Evolutionary conservation across 106 monocot species (phyloP).

Genomic region (Posidonia australis): DNA sequence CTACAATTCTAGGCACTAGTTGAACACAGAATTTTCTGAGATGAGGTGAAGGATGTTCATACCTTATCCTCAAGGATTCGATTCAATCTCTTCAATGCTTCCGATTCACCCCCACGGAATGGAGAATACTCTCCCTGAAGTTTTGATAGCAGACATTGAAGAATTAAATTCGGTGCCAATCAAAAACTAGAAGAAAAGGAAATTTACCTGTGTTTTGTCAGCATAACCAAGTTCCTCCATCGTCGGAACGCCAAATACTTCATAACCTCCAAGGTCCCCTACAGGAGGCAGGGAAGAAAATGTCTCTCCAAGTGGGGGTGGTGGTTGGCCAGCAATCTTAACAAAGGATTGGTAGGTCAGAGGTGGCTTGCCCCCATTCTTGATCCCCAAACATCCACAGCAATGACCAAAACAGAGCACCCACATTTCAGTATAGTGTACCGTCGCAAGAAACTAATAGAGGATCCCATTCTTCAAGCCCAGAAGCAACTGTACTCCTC

Average conservation of each 20-base stretch:
- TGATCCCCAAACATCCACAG: background rate
- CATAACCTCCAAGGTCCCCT: slow-evolving; percentile 40
- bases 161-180: background rate
- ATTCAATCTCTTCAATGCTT: slow-evolving; percentile 71
- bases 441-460: too few relatives aligned
- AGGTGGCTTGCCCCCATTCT: slow-evolving; percentile 82
- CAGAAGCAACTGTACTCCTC: too few relatives aligned
- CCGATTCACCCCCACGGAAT: slow-evolving; percentile 73
- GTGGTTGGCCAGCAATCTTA: slow-evolving; percentile 52
- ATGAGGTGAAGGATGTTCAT: background rate
- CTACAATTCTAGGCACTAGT: too few relatives aligned
- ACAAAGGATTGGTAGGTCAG: slow-evolving; percentile 83
- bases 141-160: background rate
- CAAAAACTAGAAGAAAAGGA: background rate
- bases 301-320: slow-evolving; percentile 27
- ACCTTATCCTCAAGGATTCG: slow-evolving; percentile 54
- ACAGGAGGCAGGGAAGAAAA: slow-evolving; percentile 64
- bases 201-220: slow-evolving; percentile 39
- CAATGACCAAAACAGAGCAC: background rate
- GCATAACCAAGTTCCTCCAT: slow-evolving; percentile 70
- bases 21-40: too few relatives aligned
- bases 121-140: slow-evolving; percentile 54
- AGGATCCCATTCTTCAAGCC: too few relatives aligned
- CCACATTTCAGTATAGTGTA: too few relatives aligned
- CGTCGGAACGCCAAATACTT: slow-evolving; percentile 41